phyloP scores from a whole-genome alignment of 139 green algal species.

The Chlamydomonas schloesseri region DNA sequence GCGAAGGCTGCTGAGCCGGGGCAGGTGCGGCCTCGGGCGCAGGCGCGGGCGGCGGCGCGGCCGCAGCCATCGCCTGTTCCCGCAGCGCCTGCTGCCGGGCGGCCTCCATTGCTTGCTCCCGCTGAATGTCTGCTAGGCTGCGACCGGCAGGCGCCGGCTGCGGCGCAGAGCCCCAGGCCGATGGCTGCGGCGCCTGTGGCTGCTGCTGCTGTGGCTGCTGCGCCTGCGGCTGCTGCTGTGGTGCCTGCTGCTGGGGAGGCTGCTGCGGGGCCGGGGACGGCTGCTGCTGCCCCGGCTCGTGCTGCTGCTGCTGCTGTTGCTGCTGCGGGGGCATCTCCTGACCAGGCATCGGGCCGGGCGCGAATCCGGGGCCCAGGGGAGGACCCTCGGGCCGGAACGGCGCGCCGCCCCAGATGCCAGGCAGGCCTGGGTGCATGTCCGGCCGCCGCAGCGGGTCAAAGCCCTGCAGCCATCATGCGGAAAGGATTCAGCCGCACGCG shows the following conservation, averaged over 20 bases:
- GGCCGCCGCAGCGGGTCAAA: conserved; percentile 37
- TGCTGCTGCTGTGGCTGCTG: conserved; percentile 5
- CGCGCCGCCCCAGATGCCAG: conserved; percentile 20
- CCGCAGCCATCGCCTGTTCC: not conserved
- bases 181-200: not conserved
- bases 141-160: not conserved
- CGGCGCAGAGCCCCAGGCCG: conserved; percentile 34
- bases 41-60: not conserved
- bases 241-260: conserved; percentile 23
- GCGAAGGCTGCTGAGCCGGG: not conserved
- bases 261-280: not conserved
- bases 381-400: conserved; percentile 19
- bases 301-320: conserved; percentile 12
- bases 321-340: not conserved
- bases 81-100: not conserved
- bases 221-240: not conserved
- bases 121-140: conserved; percentile 47
- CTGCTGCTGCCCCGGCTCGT: not conserved
- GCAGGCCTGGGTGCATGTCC: not conserved
- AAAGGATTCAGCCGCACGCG: too few species aligned
- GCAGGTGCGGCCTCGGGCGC: not conserved
- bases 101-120: conserved; percentile 45
- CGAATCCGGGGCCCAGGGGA: conserved; percentile 19
- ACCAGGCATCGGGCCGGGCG: not conserved
- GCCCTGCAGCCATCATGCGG: conserved; percentile 12